phyloP scores from a whole-genome alignment of 1,284 basidiomycete species.

The Microstroma glucosiphilum region DNA sequence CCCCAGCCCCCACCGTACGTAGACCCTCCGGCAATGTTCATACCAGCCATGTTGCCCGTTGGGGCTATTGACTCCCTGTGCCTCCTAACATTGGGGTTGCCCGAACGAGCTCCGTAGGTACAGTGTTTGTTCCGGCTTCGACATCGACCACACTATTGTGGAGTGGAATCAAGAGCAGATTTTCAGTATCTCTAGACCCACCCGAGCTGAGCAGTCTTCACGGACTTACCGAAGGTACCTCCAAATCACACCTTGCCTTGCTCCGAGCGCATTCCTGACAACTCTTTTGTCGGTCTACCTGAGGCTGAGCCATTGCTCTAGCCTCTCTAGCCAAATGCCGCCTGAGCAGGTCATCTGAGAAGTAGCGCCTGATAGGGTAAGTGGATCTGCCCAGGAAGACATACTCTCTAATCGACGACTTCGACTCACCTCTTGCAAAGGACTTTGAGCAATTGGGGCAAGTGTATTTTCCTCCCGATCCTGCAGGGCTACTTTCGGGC shows the following conservation, averaged over 20 bases:
- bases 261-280: constrained; percentile 39
- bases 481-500: too few relatives aligned
- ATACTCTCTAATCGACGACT: too few relatives aligned
- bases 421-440: constrained; percentile 14
- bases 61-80: constrained; percentile 18
- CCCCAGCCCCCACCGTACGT: constrained; percentile 4
- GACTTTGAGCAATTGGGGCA: constrained; percentile 17
- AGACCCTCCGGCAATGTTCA: constrained; percentile 14
- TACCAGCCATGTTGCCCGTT: constrained; percentile 13
- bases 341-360: constrained; percentile 13
- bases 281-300: constrained; percentile 39
- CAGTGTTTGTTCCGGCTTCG: constrained; percentile 35
- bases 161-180: too few relatives aligned
- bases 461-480: constrained; percentile 1
- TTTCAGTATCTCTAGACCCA: too few relatives aligned
- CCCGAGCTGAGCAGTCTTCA: too few relatives aligned
- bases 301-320: constrained; percentile 29
- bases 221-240: constrained; percentile 23
- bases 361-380: background rate
- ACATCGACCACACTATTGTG: constrained; percentile 28
- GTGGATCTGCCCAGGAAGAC: background rate
- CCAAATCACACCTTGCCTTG: constrained; percentile 43
- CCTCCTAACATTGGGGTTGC: constrained; percentile 38
- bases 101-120: constrained; percentile 37
- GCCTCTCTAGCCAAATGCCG: constrained; percentile 16